Percentiles rank a stretch among this genome's conserved stretches.
phyloP scores from a whole-genome alignment of 106 monocot genomes.

The Dioscorea zingiberensis region DNA sequence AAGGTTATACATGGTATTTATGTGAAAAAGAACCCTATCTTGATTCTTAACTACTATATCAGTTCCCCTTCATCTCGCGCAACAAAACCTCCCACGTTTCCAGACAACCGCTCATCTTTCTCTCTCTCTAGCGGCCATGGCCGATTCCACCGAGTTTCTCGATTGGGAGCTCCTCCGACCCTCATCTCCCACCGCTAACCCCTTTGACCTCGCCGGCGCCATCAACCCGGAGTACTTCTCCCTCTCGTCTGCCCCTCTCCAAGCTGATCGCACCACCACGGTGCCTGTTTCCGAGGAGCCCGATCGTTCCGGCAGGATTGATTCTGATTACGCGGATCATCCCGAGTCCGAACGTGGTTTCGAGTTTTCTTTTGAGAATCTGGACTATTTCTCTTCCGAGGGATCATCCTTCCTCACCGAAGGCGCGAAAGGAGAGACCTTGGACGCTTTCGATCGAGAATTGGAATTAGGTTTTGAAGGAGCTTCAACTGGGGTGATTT shows the following conservation, averaged over 20 bases:
- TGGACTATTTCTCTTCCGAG: constrained; percentile 8
- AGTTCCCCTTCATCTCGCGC: too few relatives aligned
- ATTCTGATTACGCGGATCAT: background rate
- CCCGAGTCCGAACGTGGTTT: too few relatives aligned
- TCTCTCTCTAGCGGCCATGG: too few relatives aligned
- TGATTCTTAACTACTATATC: too few relatives aligned
- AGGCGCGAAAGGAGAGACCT: too few relatives aligned
- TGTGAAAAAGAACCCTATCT: too few relatives aligned
- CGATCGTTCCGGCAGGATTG: constrained; percentile 26
- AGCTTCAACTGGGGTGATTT: too few relatives aligned
- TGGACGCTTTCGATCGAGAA: too few relatives aligned
- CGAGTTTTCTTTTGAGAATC: background rate
- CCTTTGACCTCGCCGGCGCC: background rate
- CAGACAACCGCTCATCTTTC: too few relatives aligned
- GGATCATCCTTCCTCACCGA: background rate
- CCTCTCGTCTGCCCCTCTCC: background rate
- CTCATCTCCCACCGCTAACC: background rate
- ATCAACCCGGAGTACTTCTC: constrained; percentile 4
- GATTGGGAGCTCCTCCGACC: background rate
- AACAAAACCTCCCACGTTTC: too few relatives aligned
- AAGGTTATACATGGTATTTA: too few relatives aligned
- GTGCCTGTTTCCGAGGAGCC: background rate
- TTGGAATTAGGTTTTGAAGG: too few relatives aligned
- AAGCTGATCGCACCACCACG: background rate
- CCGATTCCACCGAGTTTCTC: background rate